Conservation (phyloP, 2,329 filamentous ascomycete species). For the Sporothrix brasiliensis region DNA sequence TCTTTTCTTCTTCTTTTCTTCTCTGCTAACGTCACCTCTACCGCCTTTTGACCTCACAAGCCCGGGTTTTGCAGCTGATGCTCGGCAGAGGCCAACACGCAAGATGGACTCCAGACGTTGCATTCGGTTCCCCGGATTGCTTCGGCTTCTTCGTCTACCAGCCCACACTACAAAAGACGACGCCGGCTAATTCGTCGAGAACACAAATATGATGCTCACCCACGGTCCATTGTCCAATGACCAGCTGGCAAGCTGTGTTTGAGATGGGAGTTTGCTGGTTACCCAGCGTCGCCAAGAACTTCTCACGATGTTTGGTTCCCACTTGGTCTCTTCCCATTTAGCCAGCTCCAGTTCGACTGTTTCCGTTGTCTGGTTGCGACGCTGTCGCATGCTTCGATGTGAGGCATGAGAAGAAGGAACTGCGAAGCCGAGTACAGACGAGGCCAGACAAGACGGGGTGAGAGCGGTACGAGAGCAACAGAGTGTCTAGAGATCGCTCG, state of each 20-base stretch:
- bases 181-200: background rate
- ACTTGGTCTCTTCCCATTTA: conserved; percentile 15
- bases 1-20: background rate
- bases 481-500: background rate
- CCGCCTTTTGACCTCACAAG: conserved; percentile 1
- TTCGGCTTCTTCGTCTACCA: background rate
- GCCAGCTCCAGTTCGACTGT: conserved; percentile 8
- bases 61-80: conserved; percentile 19
- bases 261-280: background rate
- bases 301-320: conserved; percentile 18
- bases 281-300: background rate
- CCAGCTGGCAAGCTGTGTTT: conserved; percentile 4
- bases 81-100: background rate
- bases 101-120: background rate
- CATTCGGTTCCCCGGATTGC: conserved; percentile 16
- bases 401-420: background rate
- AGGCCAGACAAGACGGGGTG: conserved; percentile 5
- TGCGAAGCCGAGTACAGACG: conserved; percentile 12
- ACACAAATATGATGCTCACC: background rate
- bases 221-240: background rate
- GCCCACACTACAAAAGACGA: background rate
- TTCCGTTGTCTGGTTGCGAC: background rate
- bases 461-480: conserved; percentile 16
- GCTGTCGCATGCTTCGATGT: background rate
- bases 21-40: conserved; percentile 11